Percentiles rank a stretch among this genome's conserved stretches.
Evolutionary conservation across 2,329 filamentous ascomycete genomes (phyloP).

Genomic region (Didymella pinodella): DNA sequence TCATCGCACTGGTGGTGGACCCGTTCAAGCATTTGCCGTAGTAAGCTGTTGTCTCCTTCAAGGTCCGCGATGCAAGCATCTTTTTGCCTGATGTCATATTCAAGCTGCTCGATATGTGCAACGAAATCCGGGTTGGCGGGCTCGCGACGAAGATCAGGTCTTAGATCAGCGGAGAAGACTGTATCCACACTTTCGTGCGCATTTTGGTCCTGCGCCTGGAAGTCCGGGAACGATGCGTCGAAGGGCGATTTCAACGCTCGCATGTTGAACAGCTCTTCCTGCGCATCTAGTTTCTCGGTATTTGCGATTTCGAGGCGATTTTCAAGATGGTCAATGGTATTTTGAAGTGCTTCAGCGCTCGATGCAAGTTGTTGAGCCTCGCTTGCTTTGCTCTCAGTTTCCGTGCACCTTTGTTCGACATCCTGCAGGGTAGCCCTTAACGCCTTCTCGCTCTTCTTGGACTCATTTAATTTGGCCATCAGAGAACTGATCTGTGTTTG

Average conservation of each 20-base stretch:
- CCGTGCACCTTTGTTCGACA: slow-evolving; percentile 42
- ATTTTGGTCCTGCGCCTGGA: slow-evolving; percentile 15
- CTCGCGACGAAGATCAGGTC: slow-evolving; percentile 25
- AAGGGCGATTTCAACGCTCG: slow-evolving; percentile 40
- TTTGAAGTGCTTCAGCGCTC: slow-evolving; percentile 44
- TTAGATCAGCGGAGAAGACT: slow-evolving; percentile 37
- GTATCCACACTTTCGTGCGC: slow-evolving; percentile 41
- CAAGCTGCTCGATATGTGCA: slow-evolving; percentile 43
- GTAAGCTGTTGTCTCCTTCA: slow-evolving; percentile 29
- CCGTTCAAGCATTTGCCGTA: slow-evolving; percentile 30
- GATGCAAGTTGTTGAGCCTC: slow-evolving; percentile 39
- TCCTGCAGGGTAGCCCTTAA: slow-evolving; percentile 43
- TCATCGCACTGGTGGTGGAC: slow-evolving; percentile 36
- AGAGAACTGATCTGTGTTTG: slow-evolving; percentile 50
- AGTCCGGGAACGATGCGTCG: slow-evolving; percentile 27
- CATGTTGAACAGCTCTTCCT: slow-evolving; percentile 48
- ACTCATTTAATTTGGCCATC: slow-evolving; percentile 51
- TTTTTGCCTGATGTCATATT: slow-evolving; percentile 45
- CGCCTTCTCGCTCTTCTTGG: slow-evolving; percentile 47
- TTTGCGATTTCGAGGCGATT: slow-evolving; percentile 52
- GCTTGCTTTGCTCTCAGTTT: slow-evolving; percentile 40
- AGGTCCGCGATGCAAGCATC: slow-evolving; percentile 36
- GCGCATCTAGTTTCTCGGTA: slow-evolving; percentile 52
- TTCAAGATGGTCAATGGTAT: slow-evolving; percentile 51
- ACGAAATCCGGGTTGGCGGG: slow-evolving; percentile 35